Base-by-base conservation (phyloP, 371 early-diverging fungal genomes). In the Mucor mucedo region DNA sequence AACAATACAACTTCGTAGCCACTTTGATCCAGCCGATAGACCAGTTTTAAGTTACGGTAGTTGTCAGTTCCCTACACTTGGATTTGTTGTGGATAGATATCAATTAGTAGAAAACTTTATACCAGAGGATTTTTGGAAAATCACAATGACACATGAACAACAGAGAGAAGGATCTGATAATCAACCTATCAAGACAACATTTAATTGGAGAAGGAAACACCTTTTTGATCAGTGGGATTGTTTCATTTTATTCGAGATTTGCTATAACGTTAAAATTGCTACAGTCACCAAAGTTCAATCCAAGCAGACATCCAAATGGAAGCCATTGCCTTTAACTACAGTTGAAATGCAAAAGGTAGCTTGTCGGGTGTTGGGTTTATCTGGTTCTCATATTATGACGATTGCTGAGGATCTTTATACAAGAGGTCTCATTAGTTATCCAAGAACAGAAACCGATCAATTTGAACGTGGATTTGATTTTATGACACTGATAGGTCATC, bases 51-150 rank as follows among this genome's bases (percentile, higher is more conserved):
- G 95, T 67, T 99, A 95, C 79, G 99, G 99, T 83, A 87, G 97
- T 4, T 99, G 99, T 76, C 99, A 99, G 73, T 98, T 99, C 56
- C 99, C 99, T 3, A 99, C 99, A 0, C 77, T 99, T 5, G 99
- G 99, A 0, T 99, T 99, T 84, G 96, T 99, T 0, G 99, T 99
- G 5, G 97, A 98, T 60, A 89, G 94, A 65, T 97, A 88, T 61
- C 76, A 82, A 44, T 82, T 87, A 44, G 88, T 88, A 1, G 77
- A 93, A 58, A 80, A 85, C 21, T 99, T 99, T 85, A 86, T 93
- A 3, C 85, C 92, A 4, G 99, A 99, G 70, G 64, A 68, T 1
- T 99, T 98, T 70, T 99, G 96, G 96, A 88, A 88, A 40, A 85
- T 99, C 40, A 84, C 89, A 32, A 72, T 95, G 47, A 68, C 73